Evolutionary conservation across 768 basidiomycete genomes (phyloP).

Genomic region (Tubosaeta sp.): DNA sequence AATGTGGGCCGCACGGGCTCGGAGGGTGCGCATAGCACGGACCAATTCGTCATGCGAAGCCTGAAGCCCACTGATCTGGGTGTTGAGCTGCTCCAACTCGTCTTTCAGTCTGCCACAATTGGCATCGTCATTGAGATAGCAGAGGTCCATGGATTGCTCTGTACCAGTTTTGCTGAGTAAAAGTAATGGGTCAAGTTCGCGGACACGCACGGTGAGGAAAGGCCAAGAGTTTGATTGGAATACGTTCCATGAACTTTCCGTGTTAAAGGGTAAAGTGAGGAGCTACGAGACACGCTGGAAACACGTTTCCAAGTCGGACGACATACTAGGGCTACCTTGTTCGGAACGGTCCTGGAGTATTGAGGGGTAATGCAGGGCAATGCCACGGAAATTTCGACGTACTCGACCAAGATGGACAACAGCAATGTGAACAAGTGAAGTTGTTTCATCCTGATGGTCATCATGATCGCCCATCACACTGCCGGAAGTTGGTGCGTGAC

Average conservation of each 20-base stretch:
- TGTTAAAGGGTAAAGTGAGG: constrained; percentile 25
- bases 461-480: background rate
- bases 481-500: background rate
- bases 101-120: constrained; percentile 9
- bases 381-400: constrained; percentile 21
- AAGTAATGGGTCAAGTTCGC: background rate
- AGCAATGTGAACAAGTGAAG: constrained; percentile 7
- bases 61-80: constrained; percentile 25
- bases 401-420: background rate
- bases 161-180: constrained; percentile 3
- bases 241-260: constrained; percentile 17
- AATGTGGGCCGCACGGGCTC: constrained; percentile 29
- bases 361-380: constrained; percentile 6
- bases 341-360: constrained; percentile 14
- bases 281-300: constrained; percentile 21
- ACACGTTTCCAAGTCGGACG: constrained; percentile 27
- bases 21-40: constrained; percentile 24
- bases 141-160: constrained; percentile 20
- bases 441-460: background rate
- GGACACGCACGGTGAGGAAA: constrained; percentile 20
- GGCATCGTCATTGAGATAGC: constrained; percentile 20
- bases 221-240: constrained; percentile 16
- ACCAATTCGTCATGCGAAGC: constrained; percentile 27
- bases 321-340: constrained; percentile 15
- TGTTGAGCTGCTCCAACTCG: constrained; percentile 25